These are phyloP conservation scores for Zygnema cylindricum DNA, from an alignment of 139 green algal genomes.

Conservation along the genomic window DNA sequence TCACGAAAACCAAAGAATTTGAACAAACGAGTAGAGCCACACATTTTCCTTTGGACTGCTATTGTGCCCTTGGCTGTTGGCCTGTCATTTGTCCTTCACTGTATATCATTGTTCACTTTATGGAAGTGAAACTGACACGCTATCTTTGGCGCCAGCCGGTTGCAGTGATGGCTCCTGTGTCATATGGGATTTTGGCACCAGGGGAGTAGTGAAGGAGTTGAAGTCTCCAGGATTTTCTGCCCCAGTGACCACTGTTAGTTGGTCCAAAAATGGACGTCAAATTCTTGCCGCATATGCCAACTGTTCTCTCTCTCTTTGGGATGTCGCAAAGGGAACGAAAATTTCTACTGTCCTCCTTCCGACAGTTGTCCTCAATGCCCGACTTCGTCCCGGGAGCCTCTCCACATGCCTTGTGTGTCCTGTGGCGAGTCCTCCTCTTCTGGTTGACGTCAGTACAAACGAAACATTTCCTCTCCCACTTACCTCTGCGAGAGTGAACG, in stretches of 20 bases:
- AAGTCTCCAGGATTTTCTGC: background rate
- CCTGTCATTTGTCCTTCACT: no score
- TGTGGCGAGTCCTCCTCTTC: conserved; percentile 61
- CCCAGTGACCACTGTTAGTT: conserved; percentile 72
- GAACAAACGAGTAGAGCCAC: no score
- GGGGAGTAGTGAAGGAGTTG: conserved; percentile 70
- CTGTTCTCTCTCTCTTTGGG: conserved; percentile 70
- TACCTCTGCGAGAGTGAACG: background rate
- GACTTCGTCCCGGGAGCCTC: conserved; percentile 47
- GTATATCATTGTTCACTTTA: background rate
- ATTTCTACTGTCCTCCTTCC: conserved; percentile 1
- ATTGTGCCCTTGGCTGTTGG: no score
- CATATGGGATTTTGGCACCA: conserved; percentile 87
- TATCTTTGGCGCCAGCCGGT: conserved; percentile 67
- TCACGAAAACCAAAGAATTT: no score
- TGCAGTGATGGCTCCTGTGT: conserved; percentile 77
- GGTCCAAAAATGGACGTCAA: conserved; percentile 75
- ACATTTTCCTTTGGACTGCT: no score
- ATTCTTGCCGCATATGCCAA: conserved; percentile 70
- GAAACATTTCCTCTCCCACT: background rate
- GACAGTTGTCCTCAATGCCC: conserved; percentile 26
- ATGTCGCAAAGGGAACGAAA: conserved; percentile 65
- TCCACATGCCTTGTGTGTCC: conserved; percentile 63
- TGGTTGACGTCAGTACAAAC: conserved; percentile 62
- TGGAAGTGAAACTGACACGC: background rate